Conservation (phyloP, 345 rosid species). For the Eucalyptus curtisii region DNA sequence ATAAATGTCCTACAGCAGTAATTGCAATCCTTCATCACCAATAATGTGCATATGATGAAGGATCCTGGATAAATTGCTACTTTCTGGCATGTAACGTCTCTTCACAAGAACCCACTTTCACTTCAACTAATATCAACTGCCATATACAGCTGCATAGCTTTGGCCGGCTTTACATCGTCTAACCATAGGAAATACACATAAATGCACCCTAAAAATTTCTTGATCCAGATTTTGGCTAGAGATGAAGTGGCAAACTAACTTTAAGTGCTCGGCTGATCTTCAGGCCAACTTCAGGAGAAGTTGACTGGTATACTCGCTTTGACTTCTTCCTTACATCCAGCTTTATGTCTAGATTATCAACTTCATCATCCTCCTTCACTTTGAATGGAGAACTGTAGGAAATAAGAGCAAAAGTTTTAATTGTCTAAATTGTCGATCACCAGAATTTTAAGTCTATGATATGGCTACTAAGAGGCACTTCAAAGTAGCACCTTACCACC, state of each 20-base stretch:
- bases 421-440: neutral
- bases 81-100: neutral
- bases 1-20: neutral
- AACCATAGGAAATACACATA: neutral
- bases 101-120: neutral
- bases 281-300: slow-evolving; percentile 8
- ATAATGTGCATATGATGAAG: neutral
- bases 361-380: slow-evolving; percentile 7
- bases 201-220: neutral
- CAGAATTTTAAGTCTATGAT: neutral
- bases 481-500: neutral
- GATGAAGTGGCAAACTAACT: neutral
- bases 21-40: neutral
- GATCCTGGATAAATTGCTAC: neutral
- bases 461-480: neutral
- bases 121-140: neutral
- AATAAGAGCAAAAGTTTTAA: neutral
- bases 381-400: slow-evolving; percentile 4
- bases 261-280: slow-evolving; percentile 10
- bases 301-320: neutral
- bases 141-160: neutral
- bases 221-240: neutral
- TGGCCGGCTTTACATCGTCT: neutral
- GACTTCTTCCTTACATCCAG: slow-evolving; percentile 1
- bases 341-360: slow-evolving; percentile 9